phyloP scores from a whole-genome alignment of 1,284 basidiomycete species.

The Erythrobasidium hasegawianum region DNA sequence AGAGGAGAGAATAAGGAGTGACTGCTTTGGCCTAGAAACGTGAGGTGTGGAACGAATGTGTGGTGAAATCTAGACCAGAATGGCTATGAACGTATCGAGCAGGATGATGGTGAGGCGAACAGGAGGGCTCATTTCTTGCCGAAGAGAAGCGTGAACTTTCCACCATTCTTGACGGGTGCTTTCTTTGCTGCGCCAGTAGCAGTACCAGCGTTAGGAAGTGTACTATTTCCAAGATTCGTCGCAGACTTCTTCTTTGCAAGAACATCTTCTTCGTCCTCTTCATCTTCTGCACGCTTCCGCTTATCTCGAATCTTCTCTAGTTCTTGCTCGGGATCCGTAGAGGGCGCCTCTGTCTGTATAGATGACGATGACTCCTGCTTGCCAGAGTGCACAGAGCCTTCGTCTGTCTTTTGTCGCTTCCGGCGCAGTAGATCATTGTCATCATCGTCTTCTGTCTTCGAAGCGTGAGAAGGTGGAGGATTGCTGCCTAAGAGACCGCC shows the following conservation, averaged over 20 bases:
- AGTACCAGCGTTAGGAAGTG: too few species aligned
- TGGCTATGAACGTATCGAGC: too few species aligned
- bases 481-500: not conserved
- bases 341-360: not conserved
- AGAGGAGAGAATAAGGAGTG: too few species aligned
- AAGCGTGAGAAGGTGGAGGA: not conserved
- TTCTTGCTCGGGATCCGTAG: conserved; percentile 18
- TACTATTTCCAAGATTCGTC: too few species aligned
- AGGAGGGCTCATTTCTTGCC: conserved; percentile 15
- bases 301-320: conserved; percentile 29
- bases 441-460: not conserved
- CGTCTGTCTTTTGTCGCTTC: conserved; percentile 14
- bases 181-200: conserved; percentile 7
- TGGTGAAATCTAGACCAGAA: too few species aligned
- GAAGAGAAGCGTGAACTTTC: conserved; percentile 29
- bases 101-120: too few species aligned
- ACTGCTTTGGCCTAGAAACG: too few species aligned
- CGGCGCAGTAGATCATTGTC: not conserved
- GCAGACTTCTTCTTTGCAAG: conserved; percentile 14
- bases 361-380: not conserved
- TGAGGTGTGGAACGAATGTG: too few species aligned
- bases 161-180: conserved; percentile 1
- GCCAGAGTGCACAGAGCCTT: not conserved
- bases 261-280: conserved; percentile 29
- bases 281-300: conserved; percentile 31